Base-by-base conservation (phyloP, 2,329 filamentous ascomycete species). In the Epichloe bromicola region DNA sequence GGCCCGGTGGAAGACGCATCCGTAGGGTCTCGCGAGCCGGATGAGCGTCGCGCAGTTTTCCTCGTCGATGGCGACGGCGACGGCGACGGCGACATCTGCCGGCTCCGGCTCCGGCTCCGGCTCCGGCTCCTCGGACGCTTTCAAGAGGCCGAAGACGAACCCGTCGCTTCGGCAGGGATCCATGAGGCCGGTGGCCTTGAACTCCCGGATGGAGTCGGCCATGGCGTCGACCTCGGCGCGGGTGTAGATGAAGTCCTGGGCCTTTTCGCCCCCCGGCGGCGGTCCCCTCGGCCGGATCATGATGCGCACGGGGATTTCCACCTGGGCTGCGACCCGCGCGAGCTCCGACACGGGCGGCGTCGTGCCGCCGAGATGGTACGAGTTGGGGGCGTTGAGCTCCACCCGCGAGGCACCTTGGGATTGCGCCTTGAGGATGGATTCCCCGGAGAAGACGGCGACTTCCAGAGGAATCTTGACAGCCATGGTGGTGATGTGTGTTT, bases 1-100 rank as follows among this genome's bases (percentile, higher is more conserved):
- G 2, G 78, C 78, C 15, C 78, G 71, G 60, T 79, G 76, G 54
- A 80, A 75, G n/a, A 77, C 69, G 55, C 72, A 73, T 15, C 60
- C 61, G 34, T 69, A 68, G 2, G 72, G 74, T 6, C 54, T 58
- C 0, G 75, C 72, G 14, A 66, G 60, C 2, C 57, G 40, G 1
- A 77, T 63, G 4, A 81, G 69, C 48, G 56, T 55, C 2, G 36
- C 49, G 58, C 71, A 75, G 43, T 65, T 58, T n/a, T 60, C 55
- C 6, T 57, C 55, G 55, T 80, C 71, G n/a, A 79, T 53, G 15
- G 45, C 54, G 36, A 66, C 26, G 23, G 23, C 23, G 19, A 20
- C 19, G 19, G 19, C 19, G 19, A 20, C 19, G 19, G 19, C 19
- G 19, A 20, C 19, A 20, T 20, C 19, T 20, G 3, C 19, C 6